A percentile compares a stretch with the other conserved stretches of the same genome.
These are phyloP conservation scores for Paraleonurus japonicus DNA, from an alignment of 257 asterid genomes.

Conservation along the genomic window DNA sequence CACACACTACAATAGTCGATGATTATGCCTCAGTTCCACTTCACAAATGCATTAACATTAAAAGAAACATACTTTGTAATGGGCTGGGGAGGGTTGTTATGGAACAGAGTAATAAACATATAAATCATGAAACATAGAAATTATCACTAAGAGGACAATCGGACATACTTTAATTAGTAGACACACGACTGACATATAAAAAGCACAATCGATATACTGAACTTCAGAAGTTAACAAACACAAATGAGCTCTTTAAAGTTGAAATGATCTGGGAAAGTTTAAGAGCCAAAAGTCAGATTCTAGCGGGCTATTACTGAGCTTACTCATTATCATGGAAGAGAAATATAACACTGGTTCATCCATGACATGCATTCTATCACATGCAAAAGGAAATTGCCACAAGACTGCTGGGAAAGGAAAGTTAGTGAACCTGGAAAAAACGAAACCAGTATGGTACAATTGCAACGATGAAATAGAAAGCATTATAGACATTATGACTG, in stretches of 20 bases:
- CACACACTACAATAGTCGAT: constrained; percentile 53
- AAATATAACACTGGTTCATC: not conserved
- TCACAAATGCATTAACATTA: not conserved
- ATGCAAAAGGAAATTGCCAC: not conserved
- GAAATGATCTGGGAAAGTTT: not conserved
- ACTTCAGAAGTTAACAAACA: not conserved
- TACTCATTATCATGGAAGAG: not conserved
- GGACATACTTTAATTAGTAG: not conserved
- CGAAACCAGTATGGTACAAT: constrained; percentile 85
- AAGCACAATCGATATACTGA: not conserved
- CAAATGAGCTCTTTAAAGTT: not conserved
- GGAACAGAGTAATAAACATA: not conserved
- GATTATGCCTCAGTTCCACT: constrained; percentile 15
- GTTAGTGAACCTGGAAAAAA: constrained; percentile 64
- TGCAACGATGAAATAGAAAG: constrained; percentile 66
- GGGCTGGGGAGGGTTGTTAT: not conserved
- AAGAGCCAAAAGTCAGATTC: not conserved
- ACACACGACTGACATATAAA: not conserved
- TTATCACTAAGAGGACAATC: not conserved
- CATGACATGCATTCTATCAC: constrained; percentile 1
- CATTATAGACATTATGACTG: constrained; percentile 46
- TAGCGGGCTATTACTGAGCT: not conserved
- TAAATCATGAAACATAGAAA: not conserved
- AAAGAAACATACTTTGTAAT: not conserved
- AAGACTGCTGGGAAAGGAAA: not conserved